Conservation (phyloP, 2,329 filamentous ascomycete species). For the Aspergillus viridinutans region DNA sequence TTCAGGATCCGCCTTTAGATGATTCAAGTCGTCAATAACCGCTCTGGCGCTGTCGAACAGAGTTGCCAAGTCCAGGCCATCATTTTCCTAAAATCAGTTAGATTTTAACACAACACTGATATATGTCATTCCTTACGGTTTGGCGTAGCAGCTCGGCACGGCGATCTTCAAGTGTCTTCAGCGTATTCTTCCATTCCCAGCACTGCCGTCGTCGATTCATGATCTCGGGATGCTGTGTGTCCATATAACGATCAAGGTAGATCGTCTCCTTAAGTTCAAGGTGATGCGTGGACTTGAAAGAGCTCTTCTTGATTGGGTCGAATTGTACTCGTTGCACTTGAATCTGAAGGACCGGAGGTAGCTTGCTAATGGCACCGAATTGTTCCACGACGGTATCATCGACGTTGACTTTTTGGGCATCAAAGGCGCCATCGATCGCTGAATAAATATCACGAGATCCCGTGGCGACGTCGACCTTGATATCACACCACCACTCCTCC, state of each 20-base stretch:
- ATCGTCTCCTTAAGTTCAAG: constrained; percentile 76
- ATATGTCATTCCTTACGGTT: constrained; percentile 19
- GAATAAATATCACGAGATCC: constrained; percentile 69
- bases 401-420: constrained; percentile 68
- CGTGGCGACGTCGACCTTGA: constrained; percentile 56
- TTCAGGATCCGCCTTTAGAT: constrained; percentile 31
- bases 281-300: constrained; percentile 70
- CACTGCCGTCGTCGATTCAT: constrained; percentile 62
- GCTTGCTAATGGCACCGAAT: constrained; percentile 68
- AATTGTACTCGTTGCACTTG: constrained; percentile 80
- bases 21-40: constrained; percentile 42
- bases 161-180: constrained; percentile 53
- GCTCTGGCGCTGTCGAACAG: constrained; percentile 35
- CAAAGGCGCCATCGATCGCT: constrained; percentile 80
- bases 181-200: constrained; percentile 68
- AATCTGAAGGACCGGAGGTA: constrained; percentile 83
- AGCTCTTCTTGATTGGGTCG: constrained; percentile 55
- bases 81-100: constrained; percentile 12
- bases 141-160: constrained; percentile 40
- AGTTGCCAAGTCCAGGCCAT: constrained; percentile 27
- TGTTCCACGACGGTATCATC: constrained; percentile 56
- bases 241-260: constrained; percentile 84
- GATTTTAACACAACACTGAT: constrained; percentile 1
- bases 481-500: constrained; percentile 59
- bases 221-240: constrained; percentile 55